Base-by-base conservation (phyloP, 768 basidiomycete species). In the Gloeopeniophorella convolvens region DNA sequence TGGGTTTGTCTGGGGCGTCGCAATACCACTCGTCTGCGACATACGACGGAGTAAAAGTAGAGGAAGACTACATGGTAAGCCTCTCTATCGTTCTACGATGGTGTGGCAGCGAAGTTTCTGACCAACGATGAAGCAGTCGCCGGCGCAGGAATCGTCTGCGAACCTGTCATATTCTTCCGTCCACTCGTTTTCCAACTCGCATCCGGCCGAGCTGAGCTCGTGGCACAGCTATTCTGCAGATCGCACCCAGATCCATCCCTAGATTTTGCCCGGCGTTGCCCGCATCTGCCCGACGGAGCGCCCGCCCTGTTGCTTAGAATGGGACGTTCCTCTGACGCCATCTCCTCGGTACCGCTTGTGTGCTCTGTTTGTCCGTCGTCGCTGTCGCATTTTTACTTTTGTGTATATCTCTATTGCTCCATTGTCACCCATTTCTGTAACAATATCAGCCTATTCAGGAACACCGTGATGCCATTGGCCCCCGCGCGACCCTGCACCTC, bases 171-270 rank as follows among this genome's bases (percentile, higher is more conserved):
- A 59, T 18, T 52, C 57, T 28, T 46, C 50, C 1, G 27, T 56
- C 42, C 67, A 70, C 37, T 47, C 48, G 42, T 51, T 46, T 46
- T 39, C 21, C 36, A 28, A 50, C 42, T 23, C 45, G 39, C 54
- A 55, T 6, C 28, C 45, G 30, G 72, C 65, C 57, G 68, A 70
- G 46, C 72, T 82, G 64, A 78, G 82, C 64, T 72, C 61, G 34
- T 85, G 83, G 83, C 78, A 83, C 56, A 62, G 71, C 5, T 83
- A 83, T 50, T 81, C 82, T 40, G 78, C 82, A 31, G 82, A 83
- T 63, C 78, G 83, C 28, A 71, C 73, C 7, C 78, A 76, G 54
- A 66, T 82, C 31, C 80, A 81, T 62, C 76, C 79, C 59, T 83
- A 73, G 70, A 66, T 49, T 33, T 23, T 41, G 48, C 46, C 23